Evolutionary conservation across 345 rosid genomes (phyloP), one percentile per base, ranked within the genome.

Genomic region (Hibiscus mutabilis): DNA sequence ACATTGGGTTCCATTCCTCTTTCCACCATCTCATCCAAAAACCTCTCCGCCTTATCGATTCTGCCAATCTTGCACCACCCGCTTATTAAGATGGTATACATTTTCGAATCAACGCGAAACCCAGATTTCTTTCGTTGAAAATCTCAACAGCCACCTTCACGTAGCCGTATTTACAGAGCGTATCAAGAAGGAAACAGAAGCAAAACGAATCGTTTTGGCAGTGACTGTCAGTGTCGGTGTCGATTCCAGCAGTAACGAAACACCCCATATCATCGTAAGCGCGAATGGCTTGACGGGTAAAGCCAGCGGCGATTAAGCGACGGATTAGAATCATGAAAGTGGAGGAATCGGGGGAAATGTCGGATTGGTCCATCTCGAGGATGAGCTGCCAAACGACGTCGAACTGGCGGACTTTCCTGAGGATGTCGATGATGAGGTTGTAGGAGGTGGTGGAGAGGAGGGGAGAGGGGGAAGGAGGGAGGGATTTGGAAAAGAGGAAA

Each of bases 231-330:
- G 35, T 6, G 5, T 52, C 79, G 0, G 55, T 24, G 2, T 70
- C 63, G 3, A 60, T 71, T 11, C 75, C 77, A 31, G 74, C 72
- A 51, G 79, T 74, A 5, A 84, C 66, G 24, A 91, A 94, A 49
- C 81, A 81, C 0, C 79, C 79, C 78, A 88, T 88, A 24, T 91
- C 98, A 37, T 89, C 93, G 73, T 83, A 91, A 1, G 91, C 86
- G 2, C 96, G 90, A 11, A 94, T 59, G 0, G 97, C 96, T 79
- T 89, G 98, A 35, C 96, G 96, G 0, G 98, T 89, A 42, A 89
- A 84, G 2, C 98, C 98, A 0, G 97, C 92, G 0, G 93, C 87
- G 55, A 91, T 82, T 31, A 88, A 44, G 27, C 98, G 77, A n/a
- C 96, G 88, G 64, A 89, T 64, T 31, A 93, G 79, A 58, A 91